A percentile compares a stretch with the other conserved stretches of the same genome.
Conservation (phyloP, 305 asterid genomes). For the Fraxinus baroniana region DNA sequence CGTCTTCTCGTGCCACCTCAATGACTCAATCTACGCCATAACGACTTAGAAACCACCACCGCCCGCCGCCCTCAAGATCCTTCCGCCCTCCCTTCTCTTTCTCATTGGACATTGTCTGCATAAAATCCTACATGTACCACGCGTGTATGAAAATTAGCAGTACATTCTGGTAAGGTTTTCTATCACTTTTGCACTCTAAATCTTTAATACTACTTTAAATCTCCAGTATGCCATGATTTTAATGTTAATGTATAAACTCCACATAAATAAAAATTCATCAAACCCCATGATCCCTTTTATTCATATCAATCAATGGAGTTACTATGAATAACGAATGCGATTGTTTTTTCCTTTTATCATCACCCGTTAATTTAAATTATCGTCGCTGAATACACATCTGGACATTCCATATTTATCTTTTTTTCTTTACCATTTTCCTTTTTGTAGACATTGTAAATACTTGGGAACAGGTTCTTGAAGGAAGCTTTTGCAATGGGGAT, state of each 20-base stretch:
- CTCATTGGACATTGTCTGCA: neutral
- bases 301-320: neutral
- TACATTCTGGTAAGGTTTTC: slow-evolving; percentile 23
- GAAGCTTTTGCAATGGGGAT: slow-evolving; percentile 27
- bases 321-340: neutral
- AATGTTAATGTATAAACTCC: neutral
- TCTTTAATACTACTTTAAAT: neutral
- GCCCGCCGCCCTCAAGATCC: slow-evolving; percentile 6
- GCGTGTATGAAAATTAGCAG: slow-evolving; percentile 4
- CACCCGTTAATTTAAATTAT: neutral
- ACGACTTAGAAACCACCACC: neutral
- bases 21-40: neutral
- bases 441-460: neutral
- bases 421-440: neutral
- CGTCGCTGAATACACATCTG: neutral
- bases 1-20: slow-evolving; percentile 28
- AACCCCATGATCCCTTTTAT: neutral
- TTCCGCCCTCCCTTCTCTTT: neutral
- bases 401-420: neutral
- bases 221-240: neutral
- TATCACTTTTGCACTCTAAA: slow-evolving; percentile 4
- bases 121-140: neutral
- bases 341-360: neutral
- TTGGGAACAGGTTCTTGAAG: neutral
- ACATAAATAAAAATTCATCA: slow-evolving; percentile 4